These are phyloP conservation scores for Besnoitia besnoiti DNA, from an alignment of 169 alveolate genomes.

Conservation along the genomic window DNA sequence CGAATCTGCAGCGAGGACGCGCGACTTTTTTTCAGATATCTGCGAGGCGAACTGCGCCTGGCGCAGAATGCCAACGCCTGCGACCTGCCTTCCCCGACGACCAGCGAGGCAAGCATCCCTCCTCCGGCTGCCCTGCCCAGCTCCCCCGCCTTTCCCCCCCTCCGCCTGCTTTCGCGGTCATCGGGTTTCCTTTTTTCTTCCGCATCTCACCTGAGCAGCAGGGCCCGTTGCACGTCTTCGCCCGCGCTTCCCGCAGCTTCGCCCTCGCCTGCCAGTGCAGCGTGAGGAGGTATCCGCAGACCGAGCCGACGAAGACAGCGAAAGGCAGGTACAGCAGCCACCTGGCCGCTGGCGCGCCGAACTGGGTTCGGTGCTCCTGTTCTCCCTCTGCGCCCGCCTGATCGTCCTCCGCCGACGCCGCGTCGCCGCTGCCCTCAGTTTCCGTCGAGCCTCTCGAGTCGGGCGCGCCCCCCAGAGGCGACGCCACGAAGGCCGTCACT, in stretches of 20 bases:
- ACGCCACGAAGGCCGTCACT: background rate
- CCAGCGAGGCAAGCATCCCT: no score
- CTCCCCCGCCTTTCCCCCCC: no score
- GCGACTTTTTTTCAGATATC: no score
- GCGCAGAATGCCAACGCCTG: no score
- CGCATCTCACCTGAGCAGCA: constrained; percentile 24
- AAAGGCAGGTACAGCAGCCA: constrained; percentile 10
- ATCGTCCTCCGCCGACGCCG: background rate
- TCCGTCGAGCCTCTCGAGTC: background rate
- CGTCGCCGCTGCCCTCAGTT: background rate
- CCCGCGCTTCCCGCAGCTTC: constrained; percentile 6
- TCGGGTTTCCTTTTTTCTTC: background rate
- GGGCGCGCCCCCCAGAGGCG: background rate
- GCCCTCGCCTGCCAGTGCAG: constrained; percentile 18
- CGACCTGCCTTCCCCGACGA: no score
- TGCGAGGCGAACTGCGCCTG: no score
- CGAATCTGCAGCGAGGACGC: background rate
- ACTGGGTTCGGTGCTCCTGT: background rate
- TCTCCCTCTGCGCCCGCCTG: background rate
- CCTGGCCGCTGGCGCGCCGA: background rate
- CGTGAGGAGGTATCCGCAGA: background rate
- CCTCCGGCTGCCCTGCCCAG: no score
- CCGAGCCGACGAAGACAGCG: constrained; percentile 25
- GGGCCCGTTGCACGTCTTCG: background rate
- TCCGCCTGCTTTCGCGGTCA: background rate